A percentile compares a stretch with the other conserved stretches of the same genome.
phyloP scores from a whole-genome alignment of 352 stramenopile species.

The Globisporangium uncinulatum region DNA sequence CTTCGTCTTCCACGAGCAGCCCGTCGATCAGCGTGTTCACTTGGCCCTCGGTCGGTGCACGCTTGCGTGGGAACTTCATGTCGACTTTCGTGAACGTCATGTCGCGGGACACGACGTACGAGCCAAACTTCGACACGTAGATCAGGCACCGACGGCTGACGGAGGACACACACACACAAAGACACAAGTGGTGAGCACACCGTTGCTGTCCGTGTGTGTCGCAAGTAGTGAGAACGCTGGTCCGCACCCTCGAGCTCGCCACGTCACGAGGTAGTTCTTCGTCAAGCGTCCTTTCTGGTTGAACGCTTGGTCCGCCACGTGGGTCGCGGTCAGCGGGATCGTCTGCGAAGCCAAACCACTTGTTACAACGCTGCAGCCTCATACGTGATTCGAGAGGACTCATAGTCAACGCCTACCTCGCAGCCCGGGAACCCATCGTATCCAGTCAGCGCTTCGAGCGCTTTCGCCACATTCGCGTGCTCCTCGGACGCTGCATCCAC shows the following conservation, averaged over 20 bases:
- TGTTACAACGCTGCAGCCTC: slow-evolving; percentile 3
- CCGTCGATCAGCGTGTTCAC: slow-evolving; percentile 82
- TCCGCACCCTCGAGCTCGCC: slow-evolving; percentile 70
- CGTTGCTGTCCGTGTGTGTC: not conserved
- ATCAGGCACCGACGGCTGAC: slow-evolving; percentile 71
- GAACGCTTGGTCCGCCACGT: slow-evolving; percentile 65
- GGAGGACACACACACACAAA: slow-evolving; percentile 4
- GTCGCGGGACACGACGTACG: slow-evolving; percentile 76
- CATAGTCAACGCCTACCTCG: slow-evolving; percentile 36
- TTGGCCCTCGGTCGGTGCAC: slow-evolving; percentile 52
- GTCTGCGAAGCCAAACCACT: slow-evolving; percentile 28
- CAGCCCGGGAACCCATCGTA: slow-evolving; percentile 77
- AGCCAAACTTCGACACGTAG: slow-evolving; percentile 56
- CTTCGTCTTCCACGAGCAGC: slow-evolving; percentile 82
- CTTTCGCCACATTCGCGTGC: slow-evolving; percentile 41
- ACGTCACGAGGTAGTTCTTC: slow-evolving; percentile 80
- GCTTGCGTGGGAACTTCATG: slow-evolving; percentile 83
- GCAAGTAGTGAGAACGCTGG: not conserved
- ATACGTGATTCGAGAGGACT: not conserved
- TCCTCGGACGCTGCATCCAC: slow-evolving; percentile 58
- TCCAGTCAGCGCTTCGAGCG: slow-evolving; percentile 64
- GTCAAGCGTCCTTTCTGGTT: slow-evolving; percentile 71
- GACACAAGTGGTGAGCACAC: not conserved
- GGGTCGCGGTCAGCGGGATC: slow-evolving; percentile 80
- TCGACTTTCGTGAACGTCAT: slow-evolving; percentile 85